These are phyloP conservation scores for Plasmodium cynomolgi DNA, from an alignment of 169 alveolate genomes.

Conservation along the genomic window DNA sequence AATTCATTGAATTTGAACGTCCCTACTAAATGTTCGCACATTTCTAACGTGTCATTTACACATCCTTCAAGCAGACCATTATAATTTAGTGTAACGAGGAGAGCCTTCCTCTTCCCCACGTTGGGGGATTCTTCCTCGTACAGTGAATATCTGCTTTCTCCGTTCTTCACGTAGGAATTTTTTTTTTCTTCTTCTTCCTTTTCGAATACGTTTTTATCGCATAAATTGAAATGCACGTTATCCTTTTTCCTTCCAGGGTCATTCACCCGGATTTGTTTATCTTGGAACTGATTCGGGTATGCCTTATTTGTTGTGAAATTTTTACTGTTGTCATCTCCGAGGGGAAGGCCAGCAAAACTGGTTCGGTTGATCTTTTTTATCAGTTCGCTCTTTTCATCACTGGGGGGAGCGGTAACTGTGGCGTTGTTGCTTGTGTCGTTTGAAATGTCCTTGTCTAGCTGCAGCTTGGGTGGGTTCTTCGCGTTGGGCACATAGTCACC, in stretches of 20 bases:
- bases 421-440: neutral
- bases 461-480: neutral
- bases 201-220: neutral
- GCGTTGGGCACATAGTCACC: neutral
- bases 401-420: neutral
- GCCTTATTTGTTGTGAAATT: neutral
- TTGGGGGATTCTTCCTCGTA: constrained; percentile 18
- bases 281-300: neutral
- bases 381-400: neutral
- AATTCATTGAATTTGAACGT: constrained; percentile 43
- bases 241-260: neutral
- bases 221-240: neutral
- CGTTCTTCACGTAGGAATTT: neutral
- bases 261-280: neutral
- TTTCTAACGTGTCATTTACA: constrained; percentile 31
- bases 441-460: neutral
- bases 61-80: constrained; percentile 62
- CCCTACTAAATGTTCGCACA: constrained; percentile 48
- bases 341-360: neutral
- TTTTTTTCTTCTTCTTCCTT: neutral
- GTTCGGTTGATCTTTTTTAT: neutral
- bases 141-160: constrained; percentile 2
- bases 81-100: constrained; percentile 34
- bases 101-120: constrained; percentile 57
- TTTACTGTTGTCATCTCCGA: neutral